A percentile compares a stretch with the other conserved stretches of the same genome.
These are phyloP conservation scores for Chlorociboria aeruginascens DNA, from an alignment of 495 filamentous ascomycete species.

Conservation along the genomic window DNA sequence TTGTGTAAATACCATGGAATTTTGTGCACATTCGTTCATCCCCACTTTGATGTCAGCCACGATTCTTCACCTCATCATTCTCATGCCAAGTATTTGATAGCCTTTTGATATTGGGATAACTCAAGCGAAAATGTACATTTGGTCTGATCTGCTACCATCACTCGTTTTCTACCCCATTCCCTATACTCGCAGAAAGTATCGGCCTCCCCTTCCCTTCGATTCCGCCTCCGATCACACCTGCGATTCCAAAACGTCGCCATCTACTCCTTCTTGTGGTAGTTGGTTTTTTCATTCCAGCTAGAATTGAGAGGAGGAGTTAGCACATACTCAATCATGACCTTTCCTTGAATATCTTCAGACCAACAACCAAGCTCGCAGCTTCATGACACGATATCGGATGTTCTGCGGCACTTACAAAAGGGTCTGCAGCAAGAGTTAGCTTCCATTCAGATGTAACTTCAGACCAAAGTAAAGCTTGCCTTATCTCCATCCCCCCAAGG, in stretches of 20 bases:
- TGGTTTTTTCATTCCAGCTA: conserved; percentile 90
- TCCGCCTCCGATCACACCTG: not conserved
- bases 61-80: not conserved
- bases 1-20: not conserved
- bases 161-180: not conserved
- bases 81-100: not conserved
- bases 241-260: not conserved
- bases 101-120: conserved; percentile 6
- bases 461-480: conserved; percentile 35
- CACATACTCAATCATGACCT: not conserved
- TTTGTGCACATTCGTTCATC: not conserved
- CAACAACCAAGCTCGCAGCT: not conserved
- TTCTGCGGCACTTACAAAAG: conserved; percentile 47
- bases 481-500: conserved; percentile 89
- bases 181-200: not conserved
- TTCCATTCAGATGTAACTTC: not conserved
- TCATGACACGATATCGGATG: not conserved
- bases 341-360: not conserved
- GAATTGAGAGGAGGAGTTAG: conserved; percentile 6
- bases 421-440: conserved; percentile 35
- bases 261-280: conserved; percentile 71
- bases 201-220: not conserved
- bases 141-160: not conserved
- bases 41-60: not conserved
- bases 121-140: conserved; percentile 19